These are phyloP conservation scores for Acanthochlamys bracteata DNA, from an alignment of 106 monocot species.

Conservation along the genomic window DNA sequence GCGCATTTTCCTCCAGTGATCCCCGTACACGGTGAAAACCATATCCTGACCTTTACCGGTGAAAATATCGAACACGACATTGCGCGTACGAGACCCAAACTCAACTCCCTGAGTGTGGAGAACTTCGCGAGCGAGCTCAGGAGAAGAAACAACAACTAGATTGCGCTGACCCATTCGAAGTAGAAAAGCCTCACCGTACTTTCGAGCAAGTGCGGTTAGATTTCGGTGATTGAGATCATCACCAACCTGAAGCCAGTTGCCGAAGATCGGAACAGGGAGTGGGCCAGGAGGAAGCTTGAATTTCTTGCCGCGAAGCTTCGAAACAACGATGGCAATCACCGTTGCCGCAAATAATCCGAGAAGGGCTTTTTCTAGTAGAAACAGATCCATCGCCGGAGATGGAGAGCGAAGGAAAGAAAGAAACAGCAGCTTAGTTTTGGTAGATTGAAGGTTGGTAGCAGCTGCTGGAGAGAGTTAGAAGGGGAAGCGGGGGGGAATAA, in stretches of 20 bases:
- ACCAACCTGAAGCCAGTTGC: slow-evolving; percentile 81
- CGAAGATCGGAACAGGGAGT: slow-evolving; percentile 49
- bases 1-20: slow-evolving; percentile 90
- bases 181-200: slow-evolving; percentile 55
- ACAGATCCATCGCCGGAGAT: slow-evolving; percentile 43
- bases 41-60: slow-evolving; percentile 82
- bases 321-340: slow-evolving; percentile 38
- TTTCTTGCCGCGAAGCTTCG: slow-evolving; percentile 58
- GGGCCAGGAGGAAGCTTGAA: slow-evolving; percentile 70
- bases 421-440: background rate
- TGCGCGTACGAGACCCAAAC: slow-evolving; percentile 80
- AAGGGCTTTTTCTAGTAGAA: slow-evolving; percentile 64
- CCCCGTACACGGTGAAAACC: slow-evolving; percentile 88
- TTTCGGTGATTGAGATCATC: slow-evolving; percentile 73
- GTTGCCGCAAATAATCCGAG: slow-evolving; percentile 62
- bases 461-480: no score
- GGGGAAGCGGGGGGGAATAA: no score
- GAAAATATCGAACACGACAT: slow-evolving; percentile 85
- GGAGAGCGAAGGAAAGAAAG: background rate
- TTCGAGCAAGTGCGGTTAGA: slow-evolving; percentile 41
- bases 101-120: slow-evolving; percentile 77
- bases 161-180: slow-evolving; percentile 73
- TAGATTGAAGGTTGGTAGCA: no score
- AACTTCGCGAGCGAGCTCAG: slow-evolving; percentile 62
- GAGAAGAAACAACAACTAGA: slow-evolving; percentile 62